Percentiles rank a stretch among this genome's conserved stretches.
phyloP scores from a whole-genome alignment of 1,284 basidiomycete genomes.

The Vanrija pseudolonga region DNA sequence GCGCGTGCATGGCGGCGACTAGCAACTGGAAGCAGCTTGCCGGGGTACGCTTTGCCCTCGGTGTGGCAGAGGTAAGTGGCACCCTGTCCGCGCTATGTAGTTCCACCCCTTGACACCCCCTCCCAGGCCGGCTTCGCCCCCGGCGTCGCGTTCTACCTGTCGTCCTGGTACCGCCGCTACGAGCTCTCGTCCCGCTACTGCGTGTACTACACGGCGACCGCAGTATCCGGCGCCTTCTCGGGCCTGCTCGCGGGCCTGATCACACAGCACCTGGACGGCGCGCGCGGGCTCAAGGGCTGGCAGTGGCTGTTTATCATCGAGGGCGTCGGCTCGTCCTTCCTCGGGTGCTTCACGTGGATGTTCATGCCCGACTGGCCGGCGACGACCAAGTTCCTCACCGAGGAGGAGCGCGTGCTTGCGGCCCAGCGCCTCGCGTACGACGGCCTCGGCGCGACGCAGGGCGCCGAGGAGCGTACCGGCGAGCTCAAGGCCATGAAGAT shows the following conservation, averaged over 20 bases:
- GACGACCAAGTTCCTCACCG: slow-evolving; percentile 50
- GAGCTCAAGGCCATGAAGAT: slow-evolving; percentile 48
- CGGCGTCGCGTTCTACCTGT: slow-evolving; percentile 29
- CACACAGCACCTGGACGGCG: slow-evolving; percentile 43
- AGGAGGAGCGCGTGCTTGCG: slow-evolving; percentile 50
- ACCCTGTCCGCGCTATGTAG: too few species aligned
- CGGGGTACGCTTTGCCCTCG: slow-evolving; percentile 35
- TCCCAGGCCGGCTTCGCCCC: slow-evolving; percentile 38
- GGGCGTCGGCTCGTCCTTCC: slow-evolving; percentile 36
- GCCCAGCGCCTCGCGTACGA: slow-evolving; percentile 50
- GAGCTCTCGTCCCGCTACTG: slow-evolving; percentile 40
- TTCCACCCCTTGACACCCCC: not conserved
- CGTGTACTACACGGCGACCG: slow-evolving; percentile 49
- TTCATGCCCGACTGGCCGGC: slow-evolving; percentile 48
- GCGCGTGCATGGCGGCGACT: slow-evolving; percentile 38
- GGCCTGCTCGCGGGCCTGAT: slow-evolving; percentile 36
- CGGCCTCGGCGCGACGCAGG: slow-evolving; percentile 42
- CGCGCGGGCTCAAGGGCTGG: slow-evolving; percentile 44
- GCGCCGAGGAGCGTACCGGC: slow-evolving; percentile 31
- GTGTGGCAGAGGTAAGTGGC: slow-evolving; percentile 17
- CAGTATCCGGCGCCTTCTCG: slow-evolving; percentile 48
- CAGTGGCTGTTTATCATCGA: slow-evolving; percentile 44
- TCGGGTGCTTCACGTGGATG: slow-evolving; percentile 34
- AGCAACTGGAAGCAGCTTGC: slow-evolving; percentile 37
- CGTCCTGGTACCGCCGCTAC: slow-evolving; percentile 38